Conservation (phyloP, 2,329 filamentous ascomycete species). For the Aureobasidium lini region DNA sequence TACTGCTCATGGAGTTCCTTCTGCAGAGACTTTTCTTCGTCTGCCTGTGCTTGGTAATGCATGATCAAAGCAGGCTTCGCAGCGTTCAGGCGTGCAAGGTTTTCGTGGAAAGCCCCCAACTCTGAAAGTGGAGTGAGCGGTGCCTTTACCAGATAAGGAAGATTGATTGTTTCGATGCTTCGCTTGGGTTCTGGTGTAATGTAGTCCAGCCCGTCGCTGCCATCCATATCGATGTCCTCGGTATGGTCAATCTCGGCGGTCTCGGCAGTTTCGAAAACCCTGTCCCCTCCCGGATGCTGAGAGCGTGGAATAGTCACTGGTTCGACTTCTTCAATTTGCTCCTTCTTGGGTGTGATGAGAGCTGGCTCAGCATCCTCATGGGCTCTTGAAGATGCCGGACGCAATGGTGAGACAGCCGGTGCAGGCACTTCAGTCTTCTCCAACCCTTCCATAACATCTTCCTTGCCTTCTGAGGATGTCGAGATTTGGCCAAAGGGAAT, state of each 20-base stretch:
- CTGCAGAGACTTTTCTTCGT: conserved; percentile 16
- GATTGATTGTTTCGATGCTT: conserved; percentile 33
- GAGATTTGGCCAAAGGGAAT: conserved; percentile 10
- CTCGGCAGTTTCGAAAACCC: not conserved
- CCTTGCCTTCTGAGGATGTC: conserved; percentile 7
- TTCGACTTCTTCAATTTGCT: conserved; percentile 24
- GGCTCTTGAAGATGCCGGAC: not conserved
- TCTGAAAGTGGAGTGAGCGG: conserved; percentile 38
- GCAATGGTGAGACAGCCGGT: not conserved
- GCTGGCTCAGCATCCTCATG: conserved; percentile 16
- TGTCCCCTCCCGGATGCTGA: conserved; percentile 16
- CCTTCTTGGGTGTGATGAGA: conserved; percentile 27
- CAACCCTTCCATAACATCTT: conserved; percentile 1
- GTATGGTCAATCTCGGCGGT: not conserved
- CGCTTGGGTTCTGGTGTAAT: conserved; percentile 23
- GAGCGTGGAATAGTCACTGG: conserved; percentile 20
- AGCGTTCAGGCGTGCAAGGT: conserved; percentile 26
- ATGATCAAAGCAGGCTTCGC: conserved; percentile 29
- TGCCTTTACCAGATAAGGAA: conserved; percentile 40
- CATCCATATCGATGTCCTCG: conserved; percentile 18
- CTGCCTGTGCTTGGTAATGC: conserved; percentile 15
- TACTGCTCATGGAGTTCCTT: conserved; percentile 27
- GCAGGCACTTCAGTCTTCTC: not conserved
- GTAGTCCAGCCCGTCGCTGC: conserved; percentile 15
- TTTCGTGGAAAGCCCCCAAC: conserved; percentile 31